These are phyloP conservation scores for Ascoidea rubescens DNA, from an alignment of 805 yeast genomes.

Conservation along the genomic window DNA sequence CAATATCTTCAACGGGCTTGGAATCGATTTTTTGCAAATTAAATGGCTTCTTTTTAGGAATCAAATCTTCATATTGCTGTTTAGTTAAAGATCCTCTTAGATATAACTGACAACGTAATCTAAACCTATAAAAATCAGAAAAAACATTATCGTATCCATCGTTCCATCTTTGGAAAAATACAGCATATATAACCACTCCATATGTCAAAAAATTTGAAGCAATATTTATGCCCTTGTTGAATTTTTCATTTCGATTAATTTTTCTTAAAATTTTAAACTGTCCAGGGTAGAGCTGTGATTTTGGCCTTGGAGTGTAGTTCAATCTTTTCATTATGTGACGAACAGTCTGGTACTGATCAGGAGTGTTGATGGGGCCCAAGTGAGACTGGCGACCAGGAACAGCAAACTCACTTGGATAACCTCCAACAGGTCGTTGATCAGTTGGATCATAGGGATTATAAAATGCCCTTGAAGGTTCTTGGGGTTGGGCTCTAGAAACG, in stretches of 20 bases:
- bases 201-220: slow-evolving; percentile 37
- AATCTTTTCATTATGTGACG: slow-evolving; percentile 61
- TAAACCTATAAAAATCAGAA: slow-evolving; percentile 49
- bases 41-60: slow-evolving; percentile 21
- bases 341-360: slow-evolving; percentile 53
- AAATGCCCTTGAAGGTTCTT: slow-evolving; percentile 36
- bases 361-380: slow-evolving; percentile 40
- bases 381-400: slow-evolving; percentile 47
- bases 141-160: slow-evolving; percentile 70
- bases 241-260: slow-evolving; percentile 35
- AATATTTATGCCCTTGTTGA: slow-evolving; percentile 46
- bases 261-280: slow-evolving; percentile 58
- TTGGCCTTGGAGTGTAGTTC: slow-evolving; percentile 69
- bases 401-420: slow-evolving; percentile 73
- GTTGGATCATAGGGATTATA: slow-evolving; percentile 76
- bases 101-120: slow-evolving; percentile 40
- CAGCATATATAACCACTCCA: slow-evolving; percentile 38
- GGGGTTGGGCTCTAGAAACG: too few species aligned
- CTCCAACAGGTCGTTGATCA: slow-evolving; percentile 67
- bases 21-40: slow-evolving; percentile 13
- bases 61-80: slow-evolving; percentile 52
- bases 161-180: slow-evolving; percentile 74
- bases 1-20: slow-evolving; percentile 23
- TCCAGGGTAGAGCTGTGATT: slow-evolving; percentile 62
- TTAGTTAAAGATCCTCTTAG: slow-evolving; percentile 39